Conservation (phyloP, 148 eudicot species). For the Mesembryanthemum crystallinum region DNA sequence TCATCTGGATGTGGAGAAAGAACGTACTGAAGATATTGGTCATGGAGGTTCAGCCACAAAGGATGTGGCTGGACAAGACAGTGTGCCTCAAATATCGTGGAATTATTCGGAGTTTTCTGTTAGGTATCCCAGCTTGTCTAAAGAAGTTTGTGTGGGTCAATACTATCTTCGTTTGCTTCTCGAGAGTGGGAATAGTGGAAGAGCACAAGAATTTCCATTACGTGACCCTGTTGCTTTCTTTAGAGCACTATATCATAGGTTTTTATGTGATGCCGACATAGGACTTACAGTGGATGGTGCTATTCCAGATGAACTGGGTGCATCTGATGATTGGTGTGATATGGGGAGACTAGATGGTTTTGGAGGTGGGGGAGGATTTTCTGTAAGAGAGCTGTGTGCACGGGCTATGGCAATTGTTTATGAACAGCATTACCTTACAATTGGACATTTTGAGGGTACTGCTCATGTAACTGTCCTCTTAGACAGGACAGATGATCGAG, state of each 20-base stretch:
- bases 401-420: constrained; percentile 99
- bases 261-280: constrained; percentile 90
- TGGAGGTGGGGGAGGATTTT: constrained; percentile 96
- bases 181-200: constrained; percentile 74
- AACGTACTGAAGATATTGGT: constrained; percentile 89
- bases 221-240: constrained; percentile 96
- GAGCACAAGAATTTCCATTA: constrained; percentile 91
- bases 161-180: constrained; percentile 94
- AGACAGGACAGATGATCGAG: constrained; percentile 96
- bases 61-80: constrained; percentile 49
- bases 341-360: constrained; percentile 99
- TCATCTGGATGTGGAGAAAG: constrained; percentile 90
- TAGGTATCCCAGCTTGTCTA: constrained; percentile 82
- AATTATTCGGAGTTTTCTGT: constrained; percentile 90
- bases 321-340: constrained; percentile 99
- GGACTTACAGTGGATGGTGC: constrained; percentile 97
- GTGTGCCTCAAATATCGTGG: constrained; percentile 89
- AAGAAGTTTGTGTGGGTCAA: constrained; percentile 99
- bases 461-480: constrained; percentile 90
- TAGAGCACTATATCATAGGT: constrained; percentile 94
- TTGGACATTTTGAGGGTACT: constrained; percentile 95
- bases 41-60: constrained; percentile 58
- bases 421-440: constrained; percentile 71
- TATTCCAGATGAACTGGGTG: constrained; percentile 93
- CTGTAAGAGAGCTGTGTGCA: constrained; percentile 95